These are phyloP conservation scores for Colletotrichum spinosum DNA, from an alignment of 2,329 filamentous ascomycete genomes.

Conservation along the genomic window DNA sequence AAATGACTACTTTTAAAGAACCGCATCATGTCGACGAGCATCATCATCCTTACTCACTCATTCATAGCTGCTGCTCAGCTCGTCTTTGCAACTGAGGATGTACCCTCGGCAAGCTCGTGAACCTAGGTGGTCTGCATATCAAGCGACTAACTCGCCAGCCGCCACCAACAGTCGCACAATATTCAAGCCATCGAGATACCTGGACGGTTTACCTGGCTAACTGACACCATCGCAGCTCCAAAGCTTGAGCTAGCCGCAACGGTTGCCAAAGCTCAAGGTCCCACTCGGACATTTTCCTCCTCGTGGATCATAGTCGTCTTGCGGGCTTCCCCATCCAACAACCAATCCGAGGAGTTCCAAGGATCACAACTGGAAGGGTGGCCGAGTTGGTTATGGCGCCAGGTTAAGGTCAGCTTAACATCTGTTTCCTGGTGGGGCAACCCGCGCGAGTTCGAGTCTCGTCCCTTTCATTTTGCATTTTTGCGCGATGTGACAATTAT, in stretches of 20 bases:
- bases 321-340: accelerated
- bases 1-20: too few relatives aligned
- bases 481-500: neutral
- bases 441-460: constrained; percentile 38
- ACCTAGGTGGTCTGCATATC: too few relatives aligned
- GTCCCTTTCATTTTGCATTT: constrained; percentile 34
- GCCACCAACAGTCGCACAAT: too few relatives aligned
- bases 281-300: neutral
- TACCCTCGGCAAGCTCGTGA: too few relatives aligned
- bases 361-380: constrained; percentile 30
- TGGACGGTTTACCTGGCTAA: neutral
- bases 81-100: too few relatives aligned
- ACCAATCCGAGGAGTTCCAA: neutral
- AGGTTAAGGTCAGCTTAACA: constrained; percentile 38
- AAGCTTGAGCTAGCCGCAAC: neutral
- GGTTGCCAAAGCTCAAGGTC: neutral
- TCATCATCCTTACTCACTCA: too few relatives aligned
- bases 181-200: too few relatives aligned
- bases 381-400: constrained; percentile 38
- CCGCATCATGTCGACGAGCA: too few relatives aligned
- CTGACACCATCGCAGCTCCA: neutral
- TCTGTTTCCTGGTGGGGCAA: constrained; percentile 38
- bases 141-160: too few relatives aligned
- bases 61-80: too few relatives aligned
- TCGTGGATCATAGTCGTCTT: constrained; percentile 5